Conservation (phyloP, 495 filamentous ascomycete genomes). For the Niebla homalea region DNA sequence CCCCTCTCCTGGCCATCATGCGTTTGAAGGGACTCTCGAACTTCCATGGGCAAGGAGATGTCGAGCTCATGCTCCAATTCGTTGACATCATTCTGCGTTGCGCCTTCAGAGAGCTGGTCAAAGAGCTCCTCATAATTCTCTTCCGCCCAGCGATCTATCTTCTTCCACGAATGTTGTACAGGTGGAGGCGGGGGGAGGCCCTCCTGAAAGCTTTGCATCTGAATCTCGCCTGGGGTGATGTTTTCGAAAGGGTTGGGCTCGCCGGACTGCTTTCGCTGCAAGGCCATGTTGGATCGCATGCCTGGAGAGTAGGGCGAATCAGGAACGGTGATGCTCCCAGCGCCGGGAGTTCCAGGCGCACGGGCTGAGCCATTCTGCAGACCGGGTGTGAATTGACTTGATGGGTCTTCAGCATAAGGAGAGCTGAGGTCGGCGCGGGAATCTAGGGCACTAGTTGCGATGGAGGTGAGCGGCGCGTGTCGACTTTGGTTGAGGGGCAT, state of each 20-base stretch:
- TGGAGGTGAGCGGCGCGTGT: constrained; percentile 59
- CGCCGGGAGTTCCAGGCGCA: constrained; percentile 43
- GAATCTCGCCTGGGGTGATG: constrained; percentile 68
- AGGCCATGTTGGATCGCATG: constrained; percentile 58
- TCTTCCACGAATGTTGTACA: constrained; percentile 75
- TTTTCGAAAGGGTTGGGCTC: constrained; percentile 51
- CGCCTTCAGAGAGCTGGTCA: constrained; percentile 84
- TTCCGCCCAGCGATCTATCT: constrained; percentile 89
- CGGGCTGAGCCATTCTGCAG: constrained; percentile 44
- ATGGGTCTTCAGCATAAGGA: constrained; percentile 51
- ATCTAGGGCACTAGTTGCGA: constrained; percentile 64
- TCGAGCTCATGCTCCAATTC: constrained; percentile 94
- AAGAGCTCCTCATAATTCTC: constrained; percentile 88
- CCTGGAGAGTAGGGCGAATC: constrained; percentile 75
- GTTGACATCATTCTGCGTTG: constrained; percentile 88
- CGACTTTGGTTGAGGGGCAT: constrained; percentile 62
- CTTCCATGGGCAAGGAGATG: constrained; percentile 83
- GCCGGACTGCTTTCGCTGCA: constrained; percentile 37
- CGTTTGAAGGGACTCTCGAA: constrained; percentile 77
- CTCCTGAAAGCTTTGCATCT: constrained; percentile 91
- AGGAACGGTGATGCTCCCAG: constrained; percentile 29
- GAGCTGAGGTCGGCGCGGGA: constrained; percentile 61
- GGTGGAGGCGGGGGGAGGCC: constrained; percentile 83
- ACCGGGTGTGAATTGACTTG: constrained; percentile 40
- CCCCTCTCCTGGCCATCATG: constrained; percentile 96